Conservation (phyloP, 2,329 filamentous ascomycete species). For the Tolypocladium sp. region DNA sequence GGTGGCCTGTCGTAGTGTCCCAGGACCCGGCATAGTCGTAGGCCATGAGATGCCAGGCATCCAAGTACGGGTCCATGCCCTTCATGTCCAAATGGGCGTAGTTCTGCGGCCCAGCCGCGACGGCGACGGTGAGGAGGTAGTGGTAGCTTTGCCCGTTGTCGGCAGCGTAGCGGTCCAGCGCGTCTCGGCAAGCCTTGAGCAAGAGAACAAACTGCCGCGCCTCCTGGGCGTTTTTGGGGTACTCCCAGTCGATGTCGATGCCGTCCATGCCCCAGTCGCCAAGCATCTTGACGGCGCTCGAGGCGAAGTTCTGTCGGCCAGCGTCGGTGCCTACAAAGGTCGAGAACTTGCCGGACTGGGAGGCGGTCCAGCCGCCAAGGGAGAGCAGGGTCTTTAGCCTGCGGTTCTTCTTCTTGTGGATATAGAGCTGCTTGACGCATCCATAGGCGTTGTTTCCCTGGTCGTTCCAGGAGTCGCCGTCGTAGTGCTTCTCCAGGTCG, state of each 20-base stretch:
- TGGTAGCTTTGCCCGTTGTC: slow-evolving; percentile 30
- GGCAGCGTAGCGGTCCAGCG: slow-evolving; percentile 32
- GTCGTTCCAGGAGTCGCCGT: slow-evolving; percentile 51
- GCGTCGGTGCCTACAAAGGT: slow-evolving; percentile 50
- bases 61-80: slow-evolving; percentile 47
- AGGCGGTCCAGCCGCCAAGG: slow-evolving; percentile 76
- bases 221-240: slow-evolving; percentile 29
- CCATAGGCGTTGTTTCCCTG: slow-evolving; percentile 61
- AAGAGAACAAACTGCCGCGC: slow-evolving; percentile 31
- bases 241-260: slow-evolving; percentile 50
- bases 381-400: slow-evolving; percentile 72
- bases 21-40: slow-evolving; percentile 65
- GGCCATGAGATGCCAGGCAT: slow-evolving; percentile 56
- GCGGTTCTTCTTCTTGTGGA: slow-evolving; percentile 68
- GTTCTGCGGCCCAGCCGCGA: slow-evolving; percentile 36
- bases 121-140: slow-evolving; percentile 42
- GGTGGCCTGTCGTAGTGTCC: slow-evolving; percentile 54
- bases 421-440: slow-evolving; percentile 65
- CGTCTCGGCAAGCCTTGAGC: slow-evolving; percentile 30
- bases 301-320: slow-evolving; percentile 57
- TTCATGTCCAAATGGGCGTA: slow-evolving; percentile 40
- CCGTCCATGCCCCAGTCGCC: slow-evolving; percentile 56
- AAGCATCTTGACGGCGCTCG: slow-evolving; percentile 58
- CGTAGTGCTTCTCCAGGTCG: slow-evolving; percentile 58
- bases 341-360: slow-evolving; percentile 50